Evolutionary conservation across 371 early-diverging fungal species (phyloP), one percentile per base, ranked within the genome.

Genomic region (Mortierella sp.): DNA sequence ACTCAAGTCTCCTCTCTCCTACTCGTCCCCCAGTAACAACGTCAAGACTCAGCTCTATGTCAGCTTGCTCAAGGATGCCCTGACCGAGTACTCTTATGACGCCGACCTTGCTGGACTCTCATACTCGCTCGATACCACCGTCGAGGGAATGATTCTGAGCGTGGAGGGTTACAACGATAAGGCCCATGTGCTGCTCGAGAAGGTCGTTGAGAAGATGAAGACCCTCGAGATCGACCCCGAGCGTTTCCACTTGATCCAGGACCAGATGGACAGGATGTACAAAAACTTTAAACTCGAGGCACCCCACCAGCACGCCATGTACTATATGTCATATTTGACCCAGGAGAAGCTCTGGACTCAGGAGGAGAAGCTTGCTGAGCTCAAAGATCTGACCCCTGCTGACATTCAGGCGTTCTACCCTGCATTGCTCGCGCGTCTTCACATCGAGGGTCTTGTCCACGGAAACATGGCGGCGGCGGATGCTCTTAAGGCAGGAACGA

Each of bases 81-180:
- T 99, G 74, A 95, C 91, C 77, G 97, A 97, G 84, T 93, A 93
- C 75, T 91, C 95, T 0, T 98, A 99, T 85, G 95, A 95, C 80
- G 99, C 98, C 6, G 94, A 95, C 83, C 91, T 96, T 18, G 97
- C 98, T 1, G 98, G 98, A 6, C 88, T 97, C 56, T 88, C 89
- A 58, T 97, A 95, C 72, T 90, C 89, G 29, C 89, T 98, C 75
- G 93, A 95, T 51, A 93, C 91, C 71, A 90, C 90, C 49, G 80
- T 90, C 44, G 93, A 96, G 74, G 95, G 96, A 72, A 91, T 95
- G 83, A 77, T 91, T 80, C 83, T 97, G 51, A 89, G 89, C 27
- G 82, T 97, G 11, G 91, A 91, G 49, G 99, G 99, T 5, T 98
- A 95, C 88, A 96, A 95, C 79, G 95, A 98, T 83, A 98, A 97